These are phyloP conservation scores for Thelephora ganbajun DNA, from an alignment of 768 basidiomycete species.

Conservation along the genomic window DNA sequence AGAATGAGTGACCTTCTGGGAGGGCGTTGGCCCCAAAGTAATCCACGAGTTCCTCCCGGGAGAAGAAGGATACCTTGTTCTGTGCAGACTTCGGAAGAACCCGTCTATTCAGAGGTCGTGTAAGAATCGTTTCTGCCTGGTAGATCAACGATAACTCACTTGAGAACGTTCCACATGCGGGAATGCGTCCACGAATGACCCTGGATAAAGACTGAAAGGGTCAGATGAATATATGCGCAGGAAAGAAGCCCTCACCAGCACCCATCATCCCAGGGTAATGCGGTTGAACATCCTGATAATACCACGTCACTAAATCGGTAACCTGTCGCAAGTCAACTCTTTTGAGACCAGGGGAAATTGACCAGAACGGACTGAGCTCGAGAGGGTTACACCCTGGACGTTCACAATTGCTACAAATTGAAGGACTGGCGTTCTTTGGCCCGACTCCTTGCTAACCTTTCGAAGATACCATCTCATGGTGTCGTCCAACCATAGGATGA, in stretches of 20 bases:
- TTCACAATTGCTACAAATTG: constrained; percentile 63
- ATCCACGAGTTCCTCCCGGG: constrained; percentile 35
- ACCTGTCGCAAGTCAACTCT: constrained; percentile 24
- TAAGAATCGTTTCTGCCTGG: not conserved
- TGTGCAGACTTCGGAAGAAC: constrained; percentile 45
- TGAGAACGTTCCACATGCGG: constrained; percentile 51
- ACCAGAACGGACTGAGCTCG: constrained; percentile 35
- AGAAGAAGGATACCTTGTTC: constrained; percentile 54
- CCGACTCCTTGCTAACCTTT: constrained; percentile 25
- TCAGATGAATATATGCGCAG: constrained; percentile 2
- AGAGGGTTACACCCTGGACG: constrained; percentile 39
- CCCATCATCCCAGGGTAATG: constrained; percentile 67
- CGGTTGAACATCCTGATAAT: constrained; percentile 49
- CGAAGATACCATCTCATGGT: constrained; percentile 42
- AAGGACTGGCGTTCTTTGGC: constrained; percentile 27
- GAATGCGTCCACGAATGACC: constrained; percentile 68
- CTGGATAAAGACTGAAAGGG: constrained; percentile 44
- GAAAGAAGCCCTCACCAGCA: constrained; percentile 33
- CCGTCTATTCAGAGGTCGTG: constrained; percentile 27
- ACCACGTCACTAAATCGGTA: constrained; percentile 50
- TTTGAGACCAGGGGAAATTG: constrained; percentile 4
- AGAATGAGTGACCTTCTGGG: constrained; percentile 31
- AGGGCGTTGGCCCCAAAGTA: constrained; percentile 39
- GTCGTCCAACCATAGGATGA: constrained; percentile 30
- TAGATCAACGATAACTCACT: constrained; percentile 26